Evolutionary conservation across 2,329 filamentous ascomycete species (phyloP).

Genomic region (Colletotrichum orchidophilum): DNA sequence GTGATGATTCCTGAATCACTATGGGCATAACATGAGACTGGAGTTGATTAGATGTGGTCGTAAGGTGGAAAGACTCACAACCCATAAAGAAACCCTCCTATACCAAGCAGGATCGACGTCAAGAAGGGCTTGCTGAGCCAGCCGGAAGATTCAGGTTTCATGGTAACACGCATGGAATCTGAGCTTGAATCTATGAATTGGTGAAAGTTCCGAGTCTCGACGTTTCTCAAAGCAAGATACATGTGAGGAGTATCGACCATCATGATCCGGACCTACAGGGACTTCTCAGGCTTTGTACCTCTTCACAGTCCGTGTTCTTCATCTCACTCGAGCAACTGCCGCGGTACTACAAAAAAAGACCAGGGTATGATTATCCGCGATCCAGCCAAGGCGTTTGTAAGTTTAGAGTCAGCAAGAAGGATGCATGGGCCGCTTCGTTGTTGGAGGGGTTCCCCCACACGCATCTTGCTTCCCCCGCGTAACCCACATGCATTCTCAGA

Average conservation of each 20-base stretch:
- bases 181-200: neutral
- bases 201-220: neutral
- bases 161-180: neutral
- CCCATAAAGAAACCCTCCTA: conserved; percentile 52
- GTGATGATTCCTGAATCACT: conserved; percentile 55
- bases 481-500: neutral
- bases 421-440: conserved; percentile 1
- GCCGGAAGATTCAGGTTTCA: conserved; percentile 13
- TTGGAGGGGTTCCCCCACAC: neutral
- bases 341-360: neutral
- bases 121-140: conserved; percentile 51
- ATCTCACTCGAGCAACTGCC: neutral
- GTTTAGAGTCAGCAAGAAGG: conserved; percentile 1
- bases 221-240: neutral
- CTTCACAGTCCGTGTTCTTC: neutral
- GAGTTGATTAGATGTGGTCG: neutral
- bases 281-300: neutral
- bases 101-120: conserved; percentile 49
- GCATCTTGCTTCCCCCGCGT: conserved; percentile 16
- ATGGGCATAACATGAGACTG: neutral
- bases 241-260: neutral
- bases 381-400: conserved; percentile 5
- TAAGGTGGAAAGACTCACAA: conserved; percentile 39
- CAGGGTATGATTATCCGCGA: conserved; percentile 16
- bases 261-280: neutral